Conservation (phyloP, 192 early-diverging fungal genomes). For the Backusella australiensis region DNA sequence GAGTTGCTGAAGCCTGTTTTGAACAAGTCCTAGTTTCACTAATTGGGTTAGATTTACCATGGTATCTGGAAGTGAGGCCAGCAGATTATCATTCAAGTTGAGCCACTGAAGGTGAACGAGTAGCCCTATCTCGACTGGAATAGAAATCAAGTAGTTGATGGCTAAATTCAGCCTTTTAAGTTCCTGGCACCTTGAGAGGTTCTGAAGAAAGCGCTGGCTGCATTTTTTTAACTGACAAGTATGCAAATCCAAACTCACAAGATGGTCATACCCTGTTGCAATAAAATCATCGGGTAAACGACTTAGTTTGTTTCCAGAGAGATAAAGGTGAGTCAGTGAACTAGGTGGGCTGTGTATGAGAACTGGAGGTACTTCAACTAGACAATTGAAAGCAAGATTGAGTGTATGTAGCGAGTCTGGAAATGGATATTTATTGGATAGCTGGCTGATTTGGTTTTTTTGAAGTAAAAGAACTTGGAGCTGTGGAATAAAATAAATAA, state of each 20-base stretch:
- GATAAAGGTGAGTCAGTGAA: slow-evolving; percentile 33
- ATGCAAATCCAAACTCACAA: slow-evolving; percentile 46
- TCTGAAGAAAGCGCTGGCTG: background rate
- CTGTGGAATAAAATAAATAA: slow-evolving; percentile 27
- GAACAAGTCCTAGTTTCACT: slow-evolving; percentile 48
- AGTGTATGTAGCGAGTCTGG: slow-evolving; percentile 33
- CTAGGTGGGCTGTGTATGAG: slow-evolving; percentile 27
- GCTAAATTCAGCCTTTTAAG: slow-evolving; percentile 44
- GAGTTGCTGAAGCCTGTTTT: slow-evolving; percentile 37
- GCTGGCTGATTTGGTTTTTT: slow-evolving; percentile 38
- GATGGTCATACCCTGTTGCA: slow-evolving; percentile 21
- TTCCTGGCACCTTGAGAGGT: slow-evolving; percentile 12
- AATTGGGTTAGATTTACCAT: slow-evolving; percentile 39
- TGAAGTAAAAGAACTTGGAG: slow-evolving; percentile 40
- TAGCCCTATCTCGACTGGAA: slow-evolving; percentile 39
- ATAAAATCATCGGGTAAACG: slow-evolving; percentile 29
- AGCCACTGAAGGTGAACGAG: slow-evolving; percentile 41
- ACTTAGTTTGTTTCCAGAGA: slow-evolving; percentile 41
- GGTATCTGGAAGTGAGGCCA: slow-evolving; percentile 29
- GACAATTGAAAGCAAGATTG: slow-evolving; percentile 41
- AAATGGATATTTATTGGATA: slow-evolving; percentile 23
- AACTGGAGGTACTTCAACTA: slow-evolving; percentile 29
- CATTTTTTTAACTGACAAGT: slow-evolving; percentile 36
- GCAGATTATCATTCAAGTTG: slow-evolving; percentile 47
- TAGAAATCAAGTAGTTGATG: slow-evolving; percentile 39